Conservation (phyloP, 108 stramenopile genomes). For the Mediolabrus comicus region DNA sequence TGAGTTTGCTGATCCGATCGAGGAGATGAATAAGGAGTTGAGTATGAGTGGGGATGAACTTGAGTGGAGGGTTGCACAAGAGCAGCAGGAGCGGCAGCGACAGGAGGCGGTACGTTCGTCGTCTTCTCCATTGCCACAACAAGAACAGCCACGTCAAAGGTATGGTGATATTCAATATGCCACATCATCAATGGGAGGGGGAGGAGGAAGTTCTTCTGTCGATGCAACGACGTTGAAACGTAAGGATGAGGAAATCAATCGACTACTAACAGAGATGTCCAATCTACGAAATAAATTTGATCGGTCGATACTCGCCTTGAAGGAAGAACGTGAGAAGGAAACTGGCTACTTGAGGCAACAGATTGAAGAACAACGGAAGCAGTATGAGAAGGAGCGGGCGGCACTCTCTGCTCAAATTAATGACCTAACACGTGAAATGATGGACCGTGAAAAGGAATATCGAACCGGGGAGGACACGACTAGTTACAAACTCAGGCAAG, state of each 20-base stretch:
- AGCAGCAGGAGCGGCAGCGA: constrained; percentile 19
- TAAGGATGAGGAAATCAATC: constrained; percentile 39
- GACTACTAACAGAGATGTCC: constrained; percentile 30
- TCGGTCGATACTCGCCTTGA: constrained; percentile 13
- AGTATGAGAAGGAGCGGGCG: constrained; percentile 27
- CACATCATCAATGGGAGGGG: background rate
- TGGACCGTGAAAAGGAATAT: constrained; percentile 26
- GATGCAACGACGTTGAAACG: constrained; percentile 6
- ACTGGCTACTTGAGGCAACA: constrained; percentile 13
- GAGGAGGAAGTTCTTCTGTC: background rate
- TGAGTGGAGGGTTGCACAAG: constrained; percentile 40
- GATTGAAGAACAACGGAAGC: constrained; percentile 19
- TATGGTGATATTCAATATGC: background rate
- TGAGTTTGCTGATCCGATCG: constrained; percentile 23
- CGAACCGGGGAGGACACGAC: constrained; percentile 14
- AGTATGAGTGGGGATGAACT: constrained; percentile 17
- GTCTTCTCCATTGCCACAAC: constrained; percentile 1
- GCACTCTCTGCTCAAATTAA: constrained; percentile 20
- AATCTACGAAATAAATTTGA: constrained; percentile 31
- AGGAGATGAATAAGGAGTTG: background rate
- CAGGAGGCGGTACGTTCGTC: background rate
- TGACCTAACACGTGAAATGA: constrained; percentile 32
- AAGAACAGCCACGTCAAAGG: background rate
- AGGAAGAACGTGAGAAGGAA: constrained; percentile 28
- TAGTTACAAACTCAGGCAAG: constrained; percentile 7